Evolutionary conservation across 192 early-diverging fungal species (phyloP).

Genomic region (Allomyces javanicus): DNA sequence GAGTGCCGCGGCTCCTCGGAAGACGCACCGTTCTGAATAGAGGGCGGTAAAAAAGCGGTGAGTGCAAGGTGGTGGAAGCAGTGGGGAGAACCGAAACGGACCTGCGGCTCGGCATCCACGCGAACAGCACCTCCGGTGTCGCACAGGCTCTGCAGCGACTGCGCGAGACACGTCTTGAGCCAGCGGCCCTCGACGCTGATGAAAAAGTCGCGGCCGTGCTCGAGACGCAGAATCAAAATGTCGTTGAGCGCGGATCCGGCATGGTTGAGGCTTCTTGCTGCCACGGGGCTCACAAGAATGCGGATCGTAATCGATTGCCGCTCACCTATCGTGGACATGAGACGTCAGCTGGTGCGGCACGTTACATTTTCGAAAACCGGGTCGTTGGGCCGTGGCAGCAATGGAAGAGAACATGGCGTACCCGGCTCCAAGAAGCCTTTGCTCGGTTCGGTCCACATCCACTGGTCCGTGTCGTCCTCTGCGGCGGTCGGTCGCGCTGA

Average conservation of each 20-base stretch:
- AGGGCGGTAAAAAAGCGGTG: background rate
- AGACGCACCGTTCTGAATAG: background rate
- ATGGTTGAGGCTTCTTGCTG: slow-evolving; percentile 30
- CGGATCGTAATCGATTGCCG: slow-evolving; percentile 33
- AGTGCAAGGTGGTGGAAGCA: background rate
- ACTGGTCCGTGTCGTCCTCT: slow-evolving; percentile 27
- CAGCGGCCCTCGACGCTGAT: slow-evolving; percentile 51
- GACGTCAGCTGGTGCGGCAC: too few species aligned
- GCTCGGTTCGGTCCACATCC: slow-evolving; percentile 46
- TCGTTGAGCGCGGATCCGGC: slow-evolving; percentile 41
- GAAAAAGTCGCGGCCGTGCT: slow-evolving; percentile 70
- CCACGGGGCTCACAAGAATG: slow-evolving; percentile 26
- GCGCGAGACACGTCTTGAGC: slow-evolving; percentile 52
- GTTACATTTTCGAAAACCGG: too few species aligned
- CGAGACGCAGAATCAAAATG: slow-evolving; percentile 60
- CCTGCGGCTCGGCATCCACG: too few species aligned
- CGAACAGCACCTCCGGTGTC: background rate
- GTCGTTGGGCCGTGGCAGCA: background rate
- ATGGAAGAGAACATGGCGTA: slow-evolving; percentile 4
- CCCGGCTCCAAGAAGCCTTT: slow-evolving; percentile 56
- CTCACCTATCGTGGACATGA: slow-evolving; percentile 21
- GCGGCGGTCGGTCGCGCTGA: background rate
- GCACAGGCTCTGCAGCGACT: slow-evolving; percentile 37
- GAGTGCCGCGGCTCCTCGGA: background rate
- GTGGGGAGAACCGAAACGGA: too few species aligned